Evolutionary conservation across 164 flowering plant genomes (phyloP).

Genomic region (Vitis amurensis): DNA sequence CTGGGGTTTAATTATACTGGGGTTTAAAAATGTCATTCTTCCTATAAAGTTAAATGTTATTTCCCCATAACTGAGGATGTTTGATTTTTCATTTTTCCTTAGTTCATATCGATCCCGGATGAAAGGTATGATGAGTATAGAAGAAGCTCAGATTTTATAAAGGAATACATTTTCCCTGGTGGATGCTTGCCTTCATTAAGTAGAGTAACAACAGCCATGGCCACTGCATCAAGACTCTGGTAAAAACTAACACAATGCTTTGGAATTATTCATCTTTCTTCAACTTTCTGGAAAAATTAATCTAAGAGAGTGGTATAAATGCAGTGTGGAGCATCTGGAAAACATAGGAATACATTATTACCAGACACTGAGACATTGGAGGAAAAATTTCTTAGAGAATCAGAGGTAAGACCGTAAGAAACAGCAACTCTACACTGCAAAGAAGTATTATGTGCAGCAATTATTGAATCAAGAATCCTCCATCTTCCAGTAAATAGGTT

Average conservation of each 20-base stretch:
- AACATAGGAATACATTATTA: slow-evolving; percentile 88
- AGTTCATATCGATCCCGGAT: slow-evolving; percentile 92
- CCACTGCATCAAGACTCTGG: slow-evolving; percentile 76
- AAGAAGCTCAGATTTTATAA: slow-evolving; percentile 83
- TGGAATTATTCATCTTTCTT: neutral
- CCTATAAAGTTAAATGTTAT: neutral
- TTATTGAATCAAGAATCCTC: too few relatives aligned
- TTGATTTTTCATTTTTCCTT: slow-evolving; percentile 2
- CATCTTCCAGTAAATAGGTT: too few relatives aligned
- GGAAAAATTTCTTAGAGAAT: slow-evolving; percentile 69
- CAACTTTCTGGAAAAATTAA: too few relatives aligned
- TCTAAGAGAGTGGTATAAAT: neutral
- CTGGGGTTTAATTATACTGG: too few relatives aligned
- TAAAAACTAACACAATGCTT: slow-evolving; percentile 10
- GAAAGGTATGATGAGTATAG: slow-evolving; percentile 79
- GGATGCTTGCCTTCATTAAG: slow-evolving; percentile 80
- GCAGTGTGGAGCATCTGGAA: slow-evolving; percentile 91
- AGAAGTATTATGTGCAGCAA: too few relatives aligned
- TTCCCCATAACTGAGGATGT: neutral
- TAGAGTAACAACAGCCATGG: slow-evolving; percentile 87
- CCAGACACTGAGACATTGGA: slow-evolving; percentile 76
- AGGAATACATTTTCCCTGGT: slow-evolving; percentile 92
- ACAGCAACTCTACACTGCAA: too few relatives aligned
- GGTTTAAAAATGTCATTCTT: neutral
- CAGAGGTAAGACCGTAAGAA: slow-evolving; percentile 45